Evolutionary conservation across 768 basidiomycete genomes (phyloP).

Genomic region (Sarcodon aspratus): DNA sequence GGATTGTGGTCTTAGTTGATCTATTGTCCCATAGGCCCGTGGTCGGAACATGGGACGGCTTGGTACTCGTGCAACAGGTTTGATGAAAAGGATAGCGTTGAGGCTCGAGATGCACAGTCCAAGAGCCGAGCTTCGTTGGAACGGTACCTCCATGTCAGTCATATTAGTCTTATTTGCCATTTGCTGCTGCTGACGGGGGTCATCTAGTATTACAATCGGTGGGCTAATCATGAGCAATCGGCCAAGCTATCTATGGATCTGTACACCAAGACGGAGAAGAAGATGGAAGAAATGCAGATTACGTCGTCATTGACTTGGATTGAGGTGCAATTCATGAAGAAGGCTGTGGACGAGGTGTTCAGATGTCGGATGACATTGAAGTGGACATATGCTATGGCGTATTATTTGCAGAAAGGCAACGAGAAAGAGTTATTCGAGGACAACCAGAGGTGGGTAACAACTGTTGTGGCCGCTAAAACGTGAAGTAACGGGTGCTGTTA

Average conservation of each 20-base stretch:
- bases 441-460: constrained; percentile 67
- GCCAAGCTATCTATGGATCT: constrained; percentile 88
- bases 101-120: constrained; percentile 88
- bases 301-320: constrained; percentile 92
- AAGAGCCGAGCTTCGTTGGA: constrained; percentile 84
- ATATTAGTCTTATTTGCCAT: background rate
- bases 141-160: constrained; percentile 86
- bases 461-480: background rate
- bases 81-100: constrained; percentile 82
- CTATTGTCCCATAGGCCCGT: constrained; percentile 48
- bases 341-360: constrained; percentile 86
- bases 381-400: constrained; percentile 99
- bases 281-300: constrained; percentile 99
- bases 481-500: constrained; percentile 15
- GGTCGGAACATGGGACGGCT: constrained; percentile 93
- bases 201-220: constrained; percentile 81
- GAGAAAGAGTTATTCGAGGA: constrained; percentile 94
- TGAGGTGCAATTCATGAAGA: constrained; percentile 94
- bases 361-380: constrained; percentile 90
- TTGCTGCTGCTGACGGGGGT: too few relatives aligned
- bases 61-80: constrained; percentile 99
- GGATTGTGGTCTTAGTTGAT: too few relatives aligned
- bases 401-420: constrained; percentile 84
- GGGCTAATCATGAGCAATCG: constrained; percentile 98
- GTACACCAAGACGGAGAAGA: constrained; percentile 92